A percentile compares a stretch with the other conserved stretches of the same genome.
phyloP scores from a whole-genome alignment of 1,284 basidiomycete species.

The Ganoderma boninense region DNA sequence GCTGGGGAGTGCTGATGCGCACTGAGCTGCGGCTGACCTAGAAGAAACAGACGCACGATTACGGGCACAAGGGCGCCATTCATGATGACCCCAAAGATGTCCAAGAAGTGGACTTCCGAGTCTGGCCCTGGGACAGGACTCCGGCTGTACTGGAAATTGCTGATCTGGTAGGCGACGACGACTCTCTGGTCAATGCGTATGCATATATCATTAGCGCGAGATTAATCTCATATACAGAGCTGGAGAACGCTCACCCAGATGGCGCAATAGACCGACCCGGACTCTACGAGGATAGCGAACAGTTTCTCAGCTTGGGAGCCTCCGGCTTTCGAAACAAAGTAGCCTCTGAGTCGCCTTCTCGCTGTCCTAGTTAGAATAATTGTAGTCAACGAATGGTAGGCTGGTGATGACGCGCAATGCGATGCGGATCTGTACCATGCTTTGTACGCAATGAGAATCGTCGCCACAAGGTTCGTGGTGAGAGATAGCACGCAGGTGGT shows the following conservation, averaged over 20 bases:
- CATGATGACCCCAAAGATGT: neutral
- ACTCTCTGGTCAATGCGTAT: neutral
- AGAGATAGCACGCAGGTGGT: neutral
- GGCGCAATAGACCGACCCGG: neutral
- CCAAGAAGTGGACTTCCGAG: neutral
- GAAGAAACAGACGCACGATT: neutral
- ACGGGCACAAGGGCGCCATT: neutral
- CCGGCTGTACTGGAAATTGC: neutral
- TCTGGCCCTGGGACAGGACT: neutral
- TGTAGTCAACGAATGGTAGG: too few species aligned
- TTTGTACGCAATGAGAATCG: neutral
- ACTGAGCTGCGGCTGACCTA: neutral
- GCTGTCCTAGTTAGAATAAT: neutral
- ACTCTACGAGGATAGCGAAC: neutral
- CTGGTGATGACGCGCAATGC: too few species aligned
- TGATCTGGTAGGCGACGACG: neutral
- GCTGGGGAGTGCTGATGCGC: neutral
- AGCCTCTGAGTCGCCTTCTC: neutral
- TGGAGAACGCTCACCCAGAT: neutral
- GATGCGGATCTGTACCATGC: neutral
- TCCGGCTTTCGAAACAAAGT: too few species aligned
- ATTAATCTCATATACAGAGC: neutral
- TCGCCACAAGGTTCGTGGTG: constrained; percentile 1
- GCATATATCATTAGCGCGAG: neutral
- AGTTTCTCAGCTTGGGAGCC: neutral